Base-by-base conservation (phyloP, 495 filamentous ascomycete species). In the Penicillium salamii region DNA sequence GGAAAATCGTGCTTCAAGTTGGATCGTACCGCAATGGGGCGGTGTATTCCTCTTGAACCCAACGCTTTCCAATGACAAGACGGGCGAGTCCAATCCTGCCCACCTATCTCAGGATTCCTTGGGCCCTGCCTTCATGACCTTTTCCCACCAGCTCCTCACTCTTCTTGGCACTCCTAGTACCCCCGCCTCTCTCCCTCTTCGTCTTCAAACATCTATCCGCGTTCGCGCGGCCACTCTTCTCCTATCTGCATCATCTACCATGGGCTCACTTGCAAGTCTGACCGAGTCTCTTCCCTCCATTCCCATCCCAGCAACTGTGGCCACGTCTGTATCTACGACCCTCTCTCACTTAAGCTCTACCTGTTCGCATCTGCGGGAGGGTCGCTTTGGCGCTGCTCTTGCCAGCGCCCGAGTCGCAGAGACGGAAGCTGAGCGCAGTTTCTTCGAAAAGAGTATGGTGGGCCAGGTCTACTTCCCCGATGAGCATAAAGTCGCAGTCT, bases 401-500 rank as follows among this genome's bases (percentile, higher is more conserved):
- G 82, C 83, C 42, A 84, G 89, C 62, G 91, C 91, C 1, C 77
- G 87, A 7, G 83, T 91, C 13, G 95, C 95, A 5, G 91, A 96
- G 63, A 78, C 78, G 2, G 89, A 95, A 59, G 93, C 90, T 0
- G 95, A 98, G 69, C 85, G 86, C 42, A 93, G 91, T 3, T 98
- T 98, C 68, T 98, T 98, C 58, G 95, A 98, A 73, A 96, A 95
- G 68, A 95, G 87, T 60, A 98, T 98, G 93, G 93, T 98, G 34
- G 93, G 93, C 1, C 93, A 97, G 70, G 85, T 97, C 52, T 97
- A 88, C 80, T 98, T 90, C 67, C 93, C 93, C 2, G 95, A 98
- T 61, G 93, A 98, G 69, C 93, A 98, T 61, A 98, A 97, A 68
- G 79, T 97, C n/a, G 95, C 93, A 0, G 93, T 98, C 11, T 98